phyloP scores from a whole-genome alignment of 805 yeast species.

The Yarrowia sp. region DNA sequence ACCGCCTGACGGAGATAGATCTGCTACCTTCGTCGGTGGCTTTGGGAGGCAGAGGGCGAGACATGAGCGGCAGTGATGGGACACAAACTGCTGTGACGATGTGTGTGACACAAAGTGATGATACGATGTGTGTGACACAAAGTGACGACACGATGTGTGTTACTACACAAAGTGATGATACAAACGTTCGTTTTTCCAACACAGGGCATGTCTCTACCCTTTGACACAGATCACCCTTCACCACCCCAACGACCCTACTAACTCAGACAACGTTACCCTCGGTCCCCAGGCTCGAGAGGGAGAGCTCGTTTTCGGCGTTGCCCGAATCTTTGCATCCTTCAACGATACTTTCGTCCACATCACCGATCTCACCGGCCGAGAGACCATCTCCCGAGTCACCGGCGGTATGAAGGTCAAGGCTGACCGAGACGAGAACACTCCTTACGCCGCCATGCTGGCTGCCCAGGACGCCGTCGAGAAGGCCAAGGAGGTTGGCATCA shows the following conservation, averaged over 20 bases:
- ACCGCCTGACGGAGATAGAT: constrained; percentile 27
- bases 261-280: constrained; percentile 48
- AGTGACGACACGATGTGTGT: no score
- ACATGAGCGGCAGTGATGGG: background rate
- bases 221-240: no score
- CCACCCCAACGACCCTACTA: no score
- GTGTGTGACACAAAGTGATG: no score
- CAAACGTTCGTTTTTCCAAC: no score
- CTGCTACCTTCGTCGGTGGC: constrained; percentile 25
- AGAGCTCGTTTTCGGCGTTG: constrained; percentile 99
- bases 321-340: constrained; percentile 99
- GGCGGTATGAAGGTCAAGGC: constrained; percentile 99
- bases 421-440: constrained; percentile 99
- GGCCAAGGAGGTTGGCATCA: constrained; percentile 99
- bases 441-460: constrained; percentile 99
- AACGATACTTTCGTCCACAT: constrained; percentile 99
- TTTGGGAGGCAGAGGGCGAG: background rate
- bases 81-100: no score
- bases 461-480: constrained; percentile 99
- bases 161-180: no score
- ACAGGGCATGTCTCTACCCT: no score
- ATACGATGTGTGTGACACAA: no score
- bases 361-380: constrained; percentile 99
- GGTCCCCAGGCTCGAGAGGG: constrained; percentile 94
- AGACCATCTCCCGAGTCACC: constrained; percentile 99